Evolutionary conservation across 1,284 basidiomycete genomes (phyloP), one percentile per base, ranked within the genome.

Genomic region (Moniliophthora roreri): DNA sequence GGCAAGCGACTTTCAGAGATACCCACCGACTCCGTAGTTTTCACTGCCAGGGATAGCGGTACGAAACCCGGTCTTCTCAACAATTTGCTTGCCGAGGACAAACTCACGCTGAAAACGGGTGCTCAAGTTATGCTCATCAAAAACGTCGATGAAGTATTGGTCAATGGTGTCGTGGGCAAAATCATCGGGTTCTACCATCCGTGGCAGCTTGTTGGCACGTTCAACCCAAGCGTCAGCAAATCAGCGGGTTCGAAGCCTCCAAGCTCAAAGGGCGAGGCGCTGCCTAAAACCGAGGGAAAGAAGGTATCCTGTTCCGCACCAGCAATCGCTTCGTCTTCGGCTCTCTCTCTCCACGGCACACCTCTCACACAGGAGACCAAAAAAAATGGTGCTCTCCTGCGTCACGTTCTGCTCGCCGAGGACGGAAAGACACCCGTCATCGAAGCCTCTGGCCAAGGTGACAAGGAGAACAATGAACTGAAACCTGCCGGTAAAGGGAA

Each of bases 131-230:
- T 82, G 80, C 72, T 92, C n/a, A 82, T 91, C 69, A 91, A 91
- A 75, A 93, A 93, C 60, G 65, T 88, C 6, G 88, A 90, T 61
- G 81, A 87, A 6, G 77, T 77, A 46, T 77, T 92, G 1, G 89
- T 90, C 50, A 93, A 92, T 61, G 90, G 90, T 1, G 83, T 81
- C 18, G 81, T 91, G 42, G 89, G 90, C 4, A 75, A 71, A 28
- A 78, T 92, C 5, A 63, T 85, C 11, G 82, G 79, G 0, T 90
- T 72, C 81, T 70, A 59, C 55, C 32, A 66, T 63, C 44, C 63
- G 58, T 9, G 51, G 48, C 34, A 64, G 38, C 46, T 58, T 7
- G 46, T 50, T 23, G 38, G 38, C 18, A 42, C 39, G 15, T 23
- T 23, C 20, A 21, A 21, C n/a, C 32, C 20, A 13, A 26, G n/a